Evolutionary conservation across 306 rosid species (phyloP), one percentile per base, ranked within the genome.

Genomic region (Aeschynomene evenia): DNA sequence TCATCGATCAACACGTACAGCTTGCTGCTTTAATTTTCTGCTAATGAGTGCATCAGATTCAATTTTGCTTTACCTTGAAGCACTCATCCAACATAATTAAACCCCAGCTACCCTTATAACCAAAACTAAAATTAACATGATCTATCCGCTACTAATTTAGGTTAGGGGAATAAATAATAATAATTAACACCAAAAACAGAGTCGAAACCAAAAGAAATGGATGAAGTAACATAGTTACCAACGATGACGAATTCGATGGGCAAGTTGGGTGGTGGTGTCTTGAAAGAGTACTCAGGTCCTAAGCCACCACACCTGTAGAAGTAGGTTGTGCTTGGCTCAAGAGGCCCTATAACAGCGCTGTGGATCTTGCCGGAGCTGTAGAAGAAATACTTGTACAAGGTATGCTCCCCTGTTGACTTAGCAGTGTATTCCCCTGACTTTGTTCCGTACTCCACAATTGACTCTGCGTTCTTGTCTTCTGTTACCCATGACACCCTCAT

Each of bases 401-500:
- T 54, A 7, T 72, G 8, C 0, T 62, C 60, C 7, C 85, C 85
- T 1, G 5, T 39, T 33, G 70, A 50, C 53, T 68, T 53, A 13
- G 7, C 66, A 7, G 26, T 62, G 29, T 81, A 81, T 66, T 16
- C 55, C 56, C 85, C 79, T 18, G 77, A 0, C 58, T 72, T 37
- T 33, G 48, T 81, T 33, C 85, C 85, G 23, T 81, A 81, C 62
- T 81, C 85, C 37, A 81, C 85, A 60, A 55, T 11, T 0, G 88
- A 58, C 34, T 71, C 34, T 0, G 68, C 39, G 9, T 79, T 73
- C 22, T 70, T 68, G 19, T 63, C 74, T 11, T 79, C 88, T 0
- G 95, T 90, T 29, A 86, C 63, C 96, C 96, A 90, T 21, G 96
- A 82, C 49, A 90, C 85, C 66, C 85, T 90, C 81, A 88, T 70